These are phyloP conservation scores for Cucumis hystrix DNA, from an alignment of 306 rosid genomes.

Conservation along the genomic window DNA sequence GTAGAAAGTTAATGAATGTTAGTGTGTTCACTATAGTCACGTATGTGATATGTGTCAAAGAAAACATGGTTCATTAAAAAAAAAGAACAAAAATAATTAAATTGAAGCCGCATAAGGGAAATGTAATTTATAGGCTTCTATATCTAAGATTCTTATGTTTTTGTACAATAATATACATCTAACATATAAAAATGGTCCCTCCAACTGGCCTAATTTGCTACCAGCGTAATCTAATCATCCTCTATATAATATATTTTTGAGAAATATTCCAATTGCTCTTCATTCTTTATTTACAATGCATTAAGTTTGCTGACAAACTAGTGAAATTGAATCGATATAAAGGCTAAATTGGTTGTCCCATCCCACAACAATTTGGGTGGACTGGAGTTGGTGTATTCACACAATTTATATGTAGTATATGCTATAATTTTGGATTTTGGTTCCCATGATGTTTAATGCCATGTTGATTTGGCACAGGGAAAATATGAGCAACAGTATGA, in stretches of 20 bases:
- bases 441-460: slow-evolving; percentile 1
- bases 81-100: background rate
- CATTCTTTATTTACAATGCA: background rate
- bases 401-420: background rate
- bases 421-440: background rate
- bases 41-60: background rate
- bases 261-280: background rate
- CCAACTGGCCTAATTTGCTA: background rate
- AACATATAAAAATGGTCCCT: background rate
- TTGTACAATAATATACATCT: background rate
- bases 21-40: background rate
- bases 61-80: background rate
- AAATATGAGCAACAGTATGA: slow-evolving; percentile 84
- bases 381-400: background rate
- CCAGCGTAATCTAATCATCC: background rate
- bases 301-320: background rate
- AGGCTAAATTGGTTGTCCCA: background rate
- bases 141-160: background rate
- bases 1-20: background rate
- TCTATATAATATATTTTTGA: background rate
- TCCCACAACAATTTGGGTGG: background rate
- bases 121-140: background rate
- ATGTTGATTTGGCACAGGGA: slow-evolving; percentile 38
- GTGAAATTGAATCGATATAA: background rate
- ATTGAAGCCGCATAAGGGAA: background rate